A percentile compares a stretch with the other conserved stretches of the same genome.
Evolutionary conservation across 331 rosid species (phyloP).

Genomic region (Ulmus americana): DNA sequence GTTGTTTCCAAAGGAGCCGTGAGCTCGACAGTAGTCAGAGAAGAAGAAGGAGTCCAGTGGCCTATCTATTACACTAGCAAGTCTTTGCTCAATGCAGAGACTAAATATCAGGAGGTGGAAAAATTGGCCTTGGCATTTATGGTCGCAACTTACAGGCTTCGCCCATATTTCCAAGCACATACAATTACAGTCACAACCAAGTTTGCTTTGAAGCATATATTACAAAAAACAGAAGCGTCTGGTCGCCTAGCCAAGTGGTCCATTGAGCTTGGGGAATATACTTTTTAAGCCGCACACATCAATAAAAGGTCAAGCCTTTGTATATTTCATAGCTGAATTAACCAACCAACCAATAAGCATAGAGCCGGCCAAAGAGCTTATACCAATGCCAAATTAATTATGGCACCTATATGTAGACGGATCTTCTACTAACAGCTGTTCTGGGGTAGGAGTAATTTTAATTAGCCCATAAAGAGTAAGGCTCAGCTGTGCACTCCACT

Average conservation of each 20-base stretch:
- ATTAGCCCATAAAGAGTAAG: too few relatives aligned
- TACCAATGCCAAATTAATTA: too few relatives aligned
- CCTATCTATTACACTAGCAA: too few relatives aligned
- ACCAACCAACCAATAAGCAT: neutral
- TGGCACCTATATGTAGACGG: neutral
- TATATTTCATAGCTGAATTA: neutral
- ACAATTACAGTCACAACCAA: neutral
- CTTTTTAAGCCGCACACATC: neutral
- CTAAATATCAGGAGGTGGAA: neutral
- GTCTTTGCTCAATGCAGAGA: neutral
- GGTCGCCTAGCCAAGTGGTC: neutral
- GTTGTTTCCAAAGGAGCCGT: neutral
- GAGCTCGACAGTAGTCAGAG: too few relatives aligned
- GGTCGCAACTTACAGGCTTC: neutral
- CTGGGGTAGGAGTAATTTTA: neutral
- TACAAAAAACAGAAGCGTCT: too few relatives aligned
- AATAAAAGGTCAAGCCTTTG: neutral
- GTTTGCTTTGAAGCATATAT: too few relatives aligned
- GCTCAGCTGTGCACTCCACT: too few relatives aligned
- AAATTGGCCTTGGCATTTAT: neutral
- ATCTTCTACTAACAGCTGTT: neutral
- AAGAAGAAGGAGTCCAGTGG: too few relatives aligned
- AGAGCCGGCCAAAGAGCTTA: neutral
- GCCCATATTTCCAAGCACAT: neutral
- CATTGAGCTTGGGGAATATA: neutral